A percentile compares a stretch with the other conserved stretches of the same genome.
phyloP scores from a whole-genome alignment of 148 eudicot species.

The Spergularia bocconei region DNA sequence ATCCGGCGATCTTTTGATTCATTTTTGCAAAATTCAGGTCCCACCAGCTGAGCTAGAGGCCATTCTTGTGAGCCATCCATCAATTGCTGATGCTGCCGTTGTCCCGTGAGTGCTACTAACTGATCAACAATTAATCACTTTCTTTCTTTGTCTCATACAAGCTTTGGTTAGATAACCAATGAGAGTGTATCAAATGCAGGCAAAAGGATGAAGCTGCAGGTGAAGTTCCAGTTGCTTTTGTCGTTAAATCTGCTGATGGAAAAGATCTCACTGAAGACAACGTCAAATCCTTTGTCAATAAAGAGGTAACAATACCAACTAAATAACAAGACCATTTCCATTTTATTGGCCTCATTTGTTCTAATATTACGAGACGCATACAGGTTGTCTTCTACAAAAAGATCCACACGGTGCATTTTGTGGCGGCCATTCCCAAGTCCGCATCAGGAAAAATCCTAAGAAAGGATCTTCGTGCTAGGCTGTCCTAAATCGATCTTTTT shows the following conservation, averaged over 20 bases:
- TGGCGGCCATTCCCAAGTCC: slow-evolving; percentile 76
- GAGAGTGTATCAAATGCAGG: slow-evolving; percentile 31
- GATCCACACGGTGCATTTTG: slow-evolving; percentile 76
- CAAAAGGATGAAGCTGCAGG: slow-evolving; percentile 79
- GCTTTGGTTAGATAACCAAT: neutral
- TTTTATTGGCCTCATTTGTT: too few species aligned
- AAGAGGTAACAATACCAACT: slow-evolving; percentile 40
- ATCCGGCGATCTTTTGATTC: too few species aligned
- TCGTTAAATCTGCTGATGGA: slow-evolving; percentile 49
- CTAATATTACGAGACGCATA: neutral
- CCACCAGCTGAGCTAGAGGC: slow-evolving; percentile 94
- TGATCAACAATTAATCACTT: too few species aligned
- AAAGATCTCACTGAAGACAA: slow-evolving; percentile 54
- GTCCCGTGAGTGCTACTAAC: slow-evolving; percentile 59
- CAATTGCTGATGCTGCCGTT: slow-evolving; percentile 82
- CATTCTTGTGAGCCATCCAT: slow-evolving; percentile 55
- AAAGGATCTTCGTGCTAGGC: slow-evolving; percentile 70
- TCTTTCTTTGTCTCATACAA: neutral
- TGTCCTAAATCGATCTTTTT: slow-evolving; percentile 15
- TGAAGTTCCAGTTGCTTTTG: slow-evolving; percentile 85
- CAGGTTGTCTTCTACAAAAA: slow-evolving; percentile 90
- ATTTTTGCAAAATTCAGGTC: slow-evolving; percentile 31
- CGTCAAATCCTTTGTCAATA: slow-evolving; percentile 54
- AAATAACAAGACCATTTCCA: too few species aligned
- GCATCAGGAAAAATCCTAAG: slow-evolving; percentile 79